These are phyloP conservation scores for Populus simonii DNA, from an alignment of 345 rosid species.

Conservation along the genomic window DNA sequence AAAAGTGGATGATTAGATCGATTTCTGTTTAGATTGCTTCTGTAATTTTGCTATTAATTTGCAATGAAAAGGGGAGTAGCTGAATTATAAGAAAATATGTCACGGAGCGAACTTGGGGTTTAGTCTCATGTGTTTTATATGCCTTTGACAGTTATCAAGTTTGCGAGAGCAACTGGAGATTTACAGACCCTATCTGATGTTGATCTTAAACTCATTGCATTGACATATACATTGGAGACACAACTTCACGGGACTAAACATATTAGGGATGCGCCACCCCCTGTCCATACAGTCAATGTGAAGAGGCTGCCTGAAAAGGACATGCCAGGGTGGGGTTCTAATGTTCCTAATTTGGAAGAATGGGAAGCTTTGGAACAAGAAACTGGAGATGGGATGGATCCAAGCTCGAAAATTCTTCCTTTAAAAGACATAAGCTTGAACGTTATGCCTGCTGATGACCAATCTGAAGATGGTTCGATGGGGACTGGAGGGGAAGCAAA, in stretches of 20 bases:
- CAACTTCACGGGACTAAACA: conserved; percentile 74
- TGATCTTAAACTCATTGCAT: conserved; percentile 78
- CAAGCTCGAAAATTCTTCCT: conserved; percentile 70
- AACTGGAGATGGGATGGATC: conserved; percentile 40
- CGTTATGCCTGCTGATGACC: conserved; percentile 31
- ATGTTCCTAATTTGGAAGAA: conserved; percentile 84
- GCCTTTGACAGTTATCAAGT: conserved; percentile 52
- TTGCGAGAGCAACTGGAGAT: conserved; percentile 90
- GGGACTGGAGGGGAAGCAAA: conserved; percentile 35
- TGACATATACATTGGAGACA: conserved; percentile 75
- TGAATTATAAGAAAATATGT: neutral
- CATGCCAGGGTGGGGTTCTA: conserved; percentile 91
- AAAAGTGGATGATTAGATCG: neutral
- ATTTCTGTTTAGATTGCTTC: neutral
- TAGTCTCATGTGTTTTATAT: neutral
- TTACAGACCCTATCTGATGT: conserved; percentile 84
- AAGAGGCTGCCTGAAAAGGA: conserved; percentile 87
- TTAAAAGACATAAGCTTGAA: conserved; percentile 70
- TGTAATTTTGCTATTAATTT: neutral
- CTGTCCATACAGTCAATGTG: conserved; percentile 65
- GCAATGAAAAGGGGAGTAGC: neutral
- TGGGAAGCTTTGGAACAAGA: conserved; percentile 83
- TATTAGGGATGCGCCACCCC: conserved; percentile 75
- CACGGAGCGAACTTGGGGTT: neutral
- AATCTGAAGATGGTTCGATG: conserved; percentile 43